A percentile compares a stretch with the other conserved stretches of the same genome.
Evolutionary conservation across 2,329 filamentous ascomycete species (phyloP).

Genomic region (Cryphonectria radicalis): DNA sequence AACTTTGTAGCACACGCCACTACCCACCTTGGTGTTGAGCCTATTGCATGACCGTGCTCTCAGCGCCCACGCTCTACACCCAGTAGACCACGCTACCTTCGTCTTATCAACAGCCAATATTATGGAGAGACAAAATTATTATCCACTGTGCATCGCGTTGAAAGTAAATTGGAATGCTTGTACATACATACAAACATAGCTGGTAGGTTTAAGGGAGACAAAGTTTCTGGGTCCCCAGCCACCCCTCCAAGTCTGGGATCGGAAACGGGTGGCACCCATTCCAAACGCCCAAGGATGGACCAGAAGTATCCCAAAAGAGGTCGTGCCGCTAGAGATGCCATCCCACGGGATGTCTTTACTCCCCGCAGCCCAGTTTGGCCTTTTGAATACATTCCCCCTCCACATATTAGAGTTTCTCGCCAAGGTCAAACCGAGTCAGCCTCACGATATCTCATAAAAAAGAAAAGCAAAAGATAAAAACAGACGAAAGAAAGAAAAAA

Average conservation of each 20-base stretch:
- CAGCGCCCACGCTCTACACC: not conserved
- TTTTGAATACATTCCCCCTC: not conserved
- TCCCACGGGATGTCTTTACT: not conserved
- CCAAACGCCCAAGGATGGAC: not conserved
- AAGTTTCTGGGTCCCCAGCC: not conserved
- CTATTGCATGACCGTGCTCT: not conserved
- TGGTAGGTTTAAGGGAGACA: not conserved
- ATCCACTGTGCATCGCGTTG: not conserved
- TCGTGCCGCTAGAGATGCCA: not conserved
- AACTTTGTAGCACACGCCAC: not conserved
- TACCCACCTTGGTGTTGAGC: not conserved
- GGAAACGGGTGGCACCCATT: not conserved
- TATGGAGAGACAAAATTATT: not conserved
- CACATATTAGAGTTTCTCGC: conserved; percentile 3
- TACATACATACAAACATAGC: not conserved
- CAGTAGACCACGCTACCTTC: not conserved
- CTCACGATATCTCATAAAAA: not conserved
- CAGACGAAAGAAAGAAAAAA: not conserved
- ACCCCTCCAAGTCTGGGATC: not conserved
- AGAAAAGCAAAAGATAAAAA: no score
- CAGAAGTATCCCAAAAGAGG: no score
- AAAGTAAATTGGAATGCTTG: not conserved
- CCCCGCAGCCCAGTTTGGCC: not conserved
- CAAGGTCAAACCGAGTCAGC: conserved; percentile 2
- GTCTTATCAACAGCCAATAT: not conserved